Evolutionary conservation across 2,329 filamentous ascomycete genomes (phyloP), one percentile per base, ranked within the genome.

Genomic region (Claviceps sp.): DNA sequence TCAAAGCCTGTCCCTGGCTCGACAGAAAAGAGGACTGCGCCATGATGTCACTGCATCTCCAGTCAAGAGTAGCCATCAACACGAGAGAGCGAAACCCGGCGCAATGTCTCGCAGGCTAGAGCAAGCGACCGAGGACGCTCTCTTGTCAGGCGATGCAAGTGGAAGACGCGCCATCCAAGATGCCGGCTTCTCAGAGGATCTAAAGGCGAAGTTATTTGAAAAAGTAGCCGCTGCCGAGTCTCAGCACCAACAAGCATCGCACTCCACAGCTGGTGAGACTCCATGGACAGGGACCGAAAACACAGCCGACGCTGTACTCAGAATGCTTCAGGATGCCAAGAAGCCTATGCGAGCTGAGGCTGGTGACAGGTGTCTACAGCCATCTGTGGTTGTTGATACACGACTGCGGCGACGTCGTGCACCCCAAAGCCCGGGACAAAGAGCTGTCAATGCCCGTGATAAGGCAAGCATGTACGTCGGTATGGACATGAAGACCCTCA

Each of bases 251-350:
- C 16, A 30, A 7, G 11, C 42, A 14, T 44, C 42, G 13, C 42
- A 24, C 11, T 16, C 3, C n/a, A n/a, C 16, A 4, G 22, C 43
- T 24, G 11, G 26, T 20, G 79, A 82, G 6, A 70, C 76, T 53
- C 76, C 85, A 1, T 98, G 93, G 93, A 81, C 78, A 0, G 93
- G 91, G 2, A 73, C 77, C 13, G 93, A 97, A 67, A 73, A 72
- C 5, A 70, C 84, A 1, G 79, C 84, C 59, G 89, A 96, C 64
- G 77, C 85, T 0, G 82, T 88, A 22, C 70, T 95, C 48, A 82
- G 93, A 37, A 97, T 97, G 86, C 68, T 93, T 11, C 78, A 87
- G 52, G 88, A 95, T 63, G 78, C 87, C 26, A 80, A 79, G 54
- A 88, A 89, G 61, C 86, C 85, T 0, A 70, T 94, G 48, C 68